These are phyloP conservation scores for Coemansia sp. DNA, from an alignment of 192 early-diverging fungal species.

Conservation along the genomic window DNA sequence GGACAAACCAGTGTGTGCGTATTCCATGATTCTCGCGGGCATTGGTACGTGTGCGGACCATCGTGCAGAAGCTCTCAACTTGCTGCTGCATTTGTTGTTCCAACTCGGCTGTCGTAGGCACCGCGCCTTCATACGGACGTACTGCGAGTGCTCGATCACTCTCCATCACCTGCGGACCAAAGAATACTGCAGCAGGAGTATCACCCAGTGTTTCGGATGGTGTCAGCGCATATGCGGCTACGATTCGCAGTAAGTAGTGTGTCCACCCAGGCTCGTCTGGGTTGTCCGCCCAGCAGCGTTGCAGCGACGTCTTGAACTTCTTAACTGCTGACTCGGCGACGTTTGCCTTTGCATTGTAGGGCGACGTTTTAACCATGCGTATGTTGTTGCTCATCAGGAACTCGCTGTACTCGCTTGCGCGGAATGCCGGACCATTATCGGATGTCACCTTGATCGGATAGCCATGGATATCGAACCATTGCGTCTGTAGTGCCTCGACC, in stretches of 20 bases:
- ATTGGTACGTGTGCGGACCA: conserved; percentile 1
- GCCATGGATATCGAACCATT: conserved; percentile 1
- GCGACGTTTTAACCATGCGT: neutral
- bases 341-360: neutral
- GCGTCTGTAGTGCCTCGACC: neutral
- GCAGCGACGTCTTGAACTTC: neutral
- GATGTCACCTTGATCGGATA: neutral
- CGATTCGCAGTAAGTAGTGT: neutral
- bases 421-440: neutral
- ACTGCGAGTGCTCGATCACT: neutral
- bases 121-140: too few species aligned
- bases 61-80: neutral
- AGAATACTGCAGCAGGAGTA: neutral
- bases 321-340: conserved; percentile 5
- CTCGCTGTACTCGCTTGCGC: neutral
- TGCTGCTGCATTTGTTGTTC: neutral
- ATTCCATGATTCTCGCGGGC: neutral
- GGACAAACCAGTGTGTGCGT: neutral
- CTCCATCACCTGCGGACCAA: neutral
- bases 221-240: neutral
- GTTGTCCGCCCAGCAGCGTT: neutral
- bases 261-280: neutral
- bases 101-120: neutral
- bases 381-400: neutral
- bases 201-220: neutral